Evolutionary conservation across 129 eudicot species (phyloP), one percentile per base, ranked within the genome.

Genomic region (Arctium minus): DNA sequence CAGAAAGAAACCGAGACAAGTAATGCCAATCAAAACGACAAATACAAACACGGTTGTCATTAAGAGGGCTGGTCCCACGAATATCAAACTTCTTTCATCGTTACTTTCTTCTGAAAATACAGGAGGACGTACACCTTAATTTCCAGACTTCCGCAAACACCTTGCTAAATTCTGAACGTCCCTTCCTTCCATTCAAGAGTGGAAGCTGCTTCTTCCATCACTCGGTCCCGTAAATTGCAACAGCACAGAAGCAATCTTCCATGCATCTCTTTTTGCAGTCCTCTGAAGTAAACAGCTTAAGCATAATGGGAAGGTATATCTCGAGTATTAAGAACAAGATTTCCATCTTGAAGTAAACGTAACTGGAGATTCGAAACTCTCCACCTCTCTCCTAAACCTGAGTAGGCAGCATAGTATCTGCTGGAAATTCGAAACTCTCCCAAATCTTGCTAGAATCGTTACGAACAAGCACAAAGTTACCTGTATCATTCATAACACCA

Each of bases 201-300:
- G 89, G 92, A 36, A 48, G 56, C 70, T 50, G 83, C 86, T 86
- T 83, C 80, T 74, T 83, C 78, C 88, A 89, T 8, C 75, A 67
- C 17, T 35, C 32, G 22, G 22, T 53, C 10, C 81, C 40, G 30
- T 12, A 81, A 32, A 87, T 38, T 5, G 87, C 87, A 44, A 75
- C 91, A 5, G 82, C 90, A 72, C 93, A 92, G 6, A 87, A 75
- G n/a, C 92, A 88, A 73, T 92, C 96, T 2, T 84, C 12, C 68
- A 88, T 56, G 65, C 93, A 92, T 65, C 85, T 67, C 3, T 5
- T 50, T 79, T 80, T 62, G 75, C 89, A 87, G 30, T 48, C 56
- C 6, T 76, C 73, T 22, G 27, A 22, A 85, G 72, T 89, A 86
- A 31, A 87, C 82, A 15, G 0, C 2, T 6, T 10, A 22, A 75